Conservation (phyloP, 495 filamentous ascomycete genomes). For the Penicillium bovifimosum region DNA sequence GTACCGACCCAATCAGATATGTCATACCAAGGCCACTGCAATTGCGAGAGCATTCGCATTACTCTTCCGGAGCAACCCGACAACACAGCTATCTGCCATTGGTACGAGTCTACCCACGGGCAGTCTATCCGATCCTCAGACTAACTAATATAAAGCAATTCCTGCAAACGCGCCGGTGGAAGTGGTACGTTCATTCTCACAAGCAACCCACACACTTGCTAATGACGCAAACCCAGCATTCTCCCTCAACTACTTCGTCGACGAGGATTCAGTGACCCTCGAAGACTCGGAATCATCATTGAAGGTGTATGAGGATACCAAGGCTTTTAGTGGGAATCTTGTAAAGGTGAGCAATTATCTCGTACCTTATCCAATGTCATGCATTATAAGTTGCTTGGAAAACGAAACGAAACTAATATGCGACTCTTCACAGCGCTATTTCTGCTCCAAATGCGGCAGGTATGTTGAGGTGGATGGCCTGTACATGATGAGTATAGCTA, state of each 20-base stretch:
- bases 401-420: not conserved
- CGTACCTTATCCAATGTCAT: not conserved
- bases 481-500: not conserved
- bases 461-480: not conserved
- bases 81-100: conserved; percentile 20
- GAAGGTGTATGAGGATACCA: conserved; percentile 16
- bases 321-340: conserved; percentile 13
- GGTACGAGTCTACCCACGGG: conserved; percentile 11
- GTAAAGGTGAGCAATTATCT: conserved; percentile 9
- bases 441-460: conserved; percentile 31
- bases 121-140: not conserved
- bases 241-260: conserved; percentile 24
- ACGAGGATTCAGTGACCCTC: conserved; percentile 14
- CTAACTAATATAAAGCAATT: conserved; percentile 4
- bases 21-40: conserved; percentile 28
- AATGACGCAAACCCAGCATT: conserved; percentile 14
- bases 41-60: conserved; percentile 24
- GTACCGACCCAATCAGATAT: conserved; percentile 9
- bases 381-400: not conserved
- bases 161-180: conserved; percentile 22
- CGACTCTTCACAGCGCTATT: conserved; percentile 13
- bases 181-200: conserved; percentile 5
- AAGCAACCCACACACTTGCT: not conserved
- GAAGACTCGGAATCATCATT: conserved; percentile 13
- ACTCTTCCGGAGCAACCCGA: conserved; percentile 22